Base-by-base conservation (phyloP, 78 protist genomes). In the Dictyostelium capitatum region DNA sequence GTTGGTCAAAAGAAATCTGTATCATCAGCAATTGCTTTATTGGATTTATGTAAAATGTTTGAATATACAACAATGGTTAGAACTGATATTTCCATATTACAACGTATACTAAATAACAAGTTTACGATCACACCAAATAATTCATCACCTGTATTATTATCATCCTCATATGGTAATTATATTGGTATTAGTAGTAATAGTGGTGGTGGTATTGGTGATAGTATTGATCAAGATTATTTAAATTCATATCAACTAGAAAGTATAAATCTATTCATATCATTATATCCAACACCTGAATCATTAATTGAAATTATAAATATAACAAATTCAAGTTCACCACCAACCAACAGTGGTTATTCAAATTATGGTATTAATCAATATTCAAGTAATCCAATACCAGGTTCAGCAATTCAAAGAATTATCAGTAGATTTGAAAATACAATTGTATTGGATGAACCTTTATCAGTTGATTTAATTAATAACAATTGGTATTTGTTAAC, bases 401-500 rank as follows among this genome's bases (percentile, higher is more conserved):
- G 54, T 9, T 43, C 83, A 23, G 64, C 92, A 54, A 84, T 84
- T 47, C 48, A 32, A 6, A 87, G 59, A 47, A 78, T 87, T 19
- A 77, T 87, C 50, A 56, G 28, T 28, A 25, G 50, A 19, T 87
- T 77, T 65, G 79, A 77, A 50, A 25, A 23, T 15, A 65, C 84
- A 10, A 47, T 87, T 19, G 19, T 23, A 30, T 3, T 78, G 14
- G 84, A 87, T 51, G 74, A 77, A 50, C 93, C 79, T 28, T 14
- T 77, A 0, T 15, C 75, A 67, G 12, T 20, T 4, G 12, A 20
- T 10, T 25, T 67, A 37, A 47, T 59, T 9, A 59, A 43, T 7
- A 67, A 77, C 11, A 72, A 84, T 19, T 87, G 93, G 93, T 30
- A 53, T 12, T 9, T 87, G 11, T 50, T 87, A 51, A 59, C 93